Base-by-base conservation (phyloP, 495 filamentous ascomycete species). In the Staphylotrichum tortipilum region DNA sequence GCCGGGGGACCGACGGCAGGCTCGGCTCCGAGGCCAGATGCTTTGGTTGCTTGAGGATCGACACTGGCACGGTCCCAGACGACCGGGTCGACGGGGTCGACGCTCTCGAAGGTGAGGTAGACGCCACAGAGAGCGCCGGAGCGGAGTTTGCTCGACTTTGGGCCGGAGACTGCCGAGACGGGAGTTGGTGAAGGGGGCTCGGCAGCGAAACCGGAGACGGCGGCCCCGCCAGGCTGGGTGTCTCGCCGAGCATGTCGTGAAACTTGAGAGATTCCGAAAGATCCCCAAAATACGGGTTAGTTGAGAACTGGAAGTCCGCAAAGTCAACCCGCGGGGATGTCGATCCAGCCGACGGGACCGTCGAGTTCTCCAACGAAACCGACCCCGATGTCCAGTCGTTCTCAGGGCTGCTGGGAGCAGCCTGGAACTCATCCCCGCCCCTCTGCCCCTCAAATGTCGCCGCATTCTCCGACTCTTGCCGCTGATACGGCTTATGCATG, bases 1-100 rank as follows among this genome's bases (percentile, higher is more conserved):
- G 29, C n/a, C 29, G 47, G 7, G 48, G 23, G n/a, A 38, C 8
- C 8, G 51, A 19, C 2, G 7, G 19, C 17, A 42, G 12, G 7
- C 23, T 26, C 18, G 45, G 40, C 12, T 57, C 57, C 1, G 59
- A 53, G 14, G 45, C 18, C 8, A 53, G 26, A 12, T 40, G 44
- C 4, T 56, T 53, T 5, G 63, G 46, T 31, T 58, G 58, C 39
- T 66, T 66, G 14, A 65, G 59, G 18, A 64, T 66, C 10, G 61
- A 64, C 1, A 63, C 53, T 1, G 61, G 55, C 8, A 49, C 49
- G 4, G 38, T 38, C 21, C 41, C 35, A 15, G 55, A 31, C n/a
- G 53, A 12, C 1, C 42, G 23, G 3, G 44, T 30, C 4, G 51
- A 50, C 1, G 51, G 43, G 1, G 47, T 36, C 0, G 45, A 37